Evolutionary conservation across 1,284 basidiomycete species (phyloP).

Genomic region (Tilletia setariae): DNA sequence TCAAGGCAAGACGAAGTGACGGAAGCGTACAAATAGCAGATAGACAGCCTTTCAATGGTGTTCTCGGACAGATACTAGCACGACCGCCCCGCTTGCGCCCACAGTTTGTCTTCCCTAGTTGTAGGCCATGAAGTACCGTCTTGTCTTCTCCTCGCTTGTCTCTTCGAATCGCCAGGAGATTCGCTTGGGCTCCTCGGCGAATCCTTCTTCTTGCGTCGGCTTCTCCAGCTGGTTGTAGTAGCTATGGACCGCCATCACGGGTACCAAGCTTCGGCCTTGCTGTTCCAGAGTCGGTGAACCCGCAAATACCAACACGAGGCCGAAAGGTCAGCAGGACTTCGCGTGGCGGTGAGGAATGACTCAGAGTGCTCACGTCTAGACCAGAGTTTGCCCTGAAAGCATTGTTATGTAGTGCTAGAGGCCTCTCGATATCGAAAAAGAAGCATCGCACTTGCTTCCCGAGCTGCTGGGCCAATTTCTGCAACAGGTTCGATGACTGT

Average conservation of each 20-base stretch:
- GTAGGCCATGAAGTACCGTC: constrained; percentile 29
- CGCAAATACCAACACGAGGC: too few species aligned
- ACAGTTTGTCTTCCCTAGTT: constrained; percentile 21
- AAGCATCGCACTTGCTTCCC: constrained; percentile 26
- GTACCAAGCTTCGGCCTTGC: constrained; percentile 20
- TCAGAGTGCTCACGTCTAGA: background rate
- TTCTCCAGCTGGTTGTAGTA: constrained; percentile 27
- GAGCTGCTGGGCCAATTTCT: constrained; percentile 23
- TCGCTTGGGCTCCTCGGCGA: constrained; percentile 21
- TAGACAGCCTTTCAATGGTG: too few species aligned
- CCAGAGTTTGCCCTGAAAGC: constrained; percentile 26
- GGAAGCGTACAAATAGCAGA: too few species aligned
- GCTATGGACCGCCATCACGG: constrained; percentile 25
- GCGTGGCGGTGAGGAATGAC: background rate
- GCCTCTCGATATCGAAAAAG: constrained; percentile 29
- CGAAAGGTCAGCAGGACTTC: background rate
- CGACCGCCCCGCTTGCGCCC: too few species aligned
- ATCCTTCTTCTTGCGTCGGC: constrained; percentile 28
- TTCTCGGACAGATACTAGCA: too few species aligned
- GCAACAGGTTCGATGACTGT: background rate
- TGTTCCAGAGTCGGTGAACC: too few species aligned
- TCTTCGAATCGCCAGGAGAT: constrained; percentile 21
- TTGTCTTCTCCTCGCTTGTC: constrained; percentile 19
- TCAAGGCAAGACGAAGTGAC: too few species aligned
- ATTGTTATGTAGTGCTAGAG: constrained; percentile 33